Evolutionary conservation across 2,329 filamentous ascomycete genomes (phyloP).

Genomic region (Botryosphaeria dothidea): DNA sequence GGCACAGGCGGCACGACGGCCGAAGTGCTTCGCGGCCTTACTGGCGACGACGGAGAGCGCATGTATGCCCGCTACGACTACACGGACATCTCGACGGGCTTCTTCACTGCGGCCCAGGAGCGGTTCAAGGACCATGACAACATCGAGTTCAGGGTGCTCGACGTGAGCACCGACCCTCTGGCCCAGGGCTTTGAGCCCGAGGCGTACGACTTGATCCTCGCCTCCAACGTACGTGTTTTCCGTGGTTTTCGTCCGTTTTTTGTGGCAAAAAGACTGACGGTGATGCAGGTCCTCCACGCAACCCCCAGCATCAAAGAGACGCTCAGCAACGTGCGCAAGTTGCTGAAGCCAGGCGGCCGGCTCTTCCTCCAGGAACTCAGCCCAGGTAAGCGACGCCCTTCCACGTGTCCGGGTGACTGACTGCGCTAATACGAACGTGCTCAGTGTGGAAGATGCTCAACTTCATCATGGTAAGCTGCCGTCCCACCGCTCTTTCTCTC

Average conservation of each 20-base stretch:
- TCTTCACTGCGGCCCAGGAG: constrained; percentile 18
- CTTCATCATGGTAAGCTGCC: constrained; percentile 29
- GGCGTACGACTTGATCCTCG: constrained; percentile 26
- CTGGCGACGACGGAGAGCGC: constrained; percentile 8
- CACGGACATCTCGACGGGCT: constrained; percentile 23
- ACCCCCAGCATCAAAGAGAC: constrained; percentile 22
- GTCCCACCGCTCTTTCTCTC: background rate
- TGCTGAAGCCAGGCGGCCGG: constrained; percentile 45
- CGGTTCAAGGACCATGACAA: background rate
- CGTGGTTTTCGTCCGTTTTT: background rate
- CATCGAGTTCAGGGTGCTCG: constrained; percentile 19
- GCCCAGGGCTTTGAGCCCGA: constrained; percentile 21
- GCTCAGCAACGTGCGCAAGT: constrained; percentile 26
- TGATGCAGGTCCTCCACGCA: constrained; percentile 23
- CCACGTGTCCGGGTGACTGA: background rate
- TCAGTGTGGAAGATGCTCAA: constrained; percentile 24
- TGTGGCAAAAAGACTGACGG: background rate
- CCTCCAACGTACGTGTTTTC: constrained; percentile 14
- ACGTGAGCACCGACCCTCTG: constrained; percentile 14
- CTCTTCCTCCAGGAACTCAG: constrained; percentile 48
- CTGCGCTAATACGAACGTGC: background rate
- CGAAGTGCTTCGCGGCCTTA: constrained; percentile 5
- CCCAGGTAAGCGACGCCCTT: constrained; percentile 1
- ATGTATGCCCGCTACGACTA: constrained; percentile 22
- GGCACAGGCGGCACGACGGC: constrained; percentile 23